phyloP scores from a whole-genome alignment of 768 basidiomycete species.

The Rhizopogon vulgaris region DNA sequence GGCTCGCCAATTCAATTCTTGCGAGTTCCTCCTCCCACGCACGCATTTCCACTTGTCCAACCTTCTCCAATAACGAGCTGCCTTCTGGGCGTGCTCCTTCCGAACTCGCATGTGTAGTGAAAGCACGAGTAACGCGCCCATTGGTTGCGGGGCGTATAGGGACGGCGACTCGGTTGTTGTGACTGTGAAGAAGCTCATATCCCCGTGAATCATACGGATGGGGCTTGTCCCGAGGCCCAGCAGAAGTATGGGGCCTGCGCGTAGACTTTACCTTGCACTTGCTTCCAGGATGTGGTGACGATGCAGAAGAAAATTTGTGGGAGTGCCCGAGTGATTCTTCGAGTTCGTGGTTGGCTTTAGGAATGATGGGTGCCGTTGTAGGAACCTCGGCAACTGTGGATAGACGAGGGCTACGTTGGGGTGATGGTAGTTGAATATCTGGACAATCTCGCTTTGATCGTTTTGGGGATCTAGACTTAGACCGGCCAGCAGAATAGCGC shows the following conservation, averaged over 20 bases:
- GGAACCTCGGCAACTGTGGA: slow-evolving; percentile 7
- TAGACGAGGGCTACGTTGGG: slow-evolving; percentile 29
- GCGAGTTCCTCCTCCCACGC: slow-evolving; percentile 80
- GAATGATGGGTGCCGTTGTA: slow-evolving; percentile 2
- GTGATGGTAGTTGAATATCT: slow-evolving; percentile 29
- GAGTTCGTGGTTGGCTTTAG: slow-evolving; percentile 2
- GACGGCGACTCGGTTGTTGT: slow-evolving; percentile 10
- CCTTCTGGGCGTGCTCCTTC: slow-evolving; percentile 55
- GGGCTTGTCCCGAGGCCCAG: slow-evolving; percentile 59
- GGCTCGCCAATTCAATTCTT: slow-evolving; percentile 60
- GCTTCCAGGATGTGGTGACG: slow-evolving; percentile 24
- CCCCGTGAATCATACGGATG: slow-evolving; percentile 18
- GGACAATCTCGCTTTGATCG: slow-evolving; percentile 30
- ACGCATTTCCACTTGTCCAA: slow-evolving; percentile 33
- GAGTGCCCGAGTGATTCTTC: slow-evolving; percentile 12
- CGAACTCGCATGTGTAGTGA: slow-evolving; percentile 30
- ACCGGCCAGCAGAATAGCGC: slow-evolving; percentile 42
- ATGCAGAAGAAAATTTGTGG: slow-evolving; percentile 24
- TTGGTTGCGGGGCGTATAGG: slow-evolving; percentile 17
- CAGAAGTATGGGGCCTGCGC: slow-evolving; percentile 67
- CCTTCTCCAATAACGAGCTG: slow-evolving; percentile 20
- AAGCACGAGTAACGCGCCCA: slow-evolving; percentile 11
- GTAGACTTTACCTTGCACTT: slow-evolving; percentile 25
- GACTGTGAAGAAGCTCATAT: slow-evolving; percentile 9
- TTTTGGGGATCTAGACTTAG: slow-evolving; percentile 56